Evolutionary conservation across 345 rosid species (phyloP), one percentile per base, ranked within the genome.

Genomic region (Boechera retrofracta): DNA sequence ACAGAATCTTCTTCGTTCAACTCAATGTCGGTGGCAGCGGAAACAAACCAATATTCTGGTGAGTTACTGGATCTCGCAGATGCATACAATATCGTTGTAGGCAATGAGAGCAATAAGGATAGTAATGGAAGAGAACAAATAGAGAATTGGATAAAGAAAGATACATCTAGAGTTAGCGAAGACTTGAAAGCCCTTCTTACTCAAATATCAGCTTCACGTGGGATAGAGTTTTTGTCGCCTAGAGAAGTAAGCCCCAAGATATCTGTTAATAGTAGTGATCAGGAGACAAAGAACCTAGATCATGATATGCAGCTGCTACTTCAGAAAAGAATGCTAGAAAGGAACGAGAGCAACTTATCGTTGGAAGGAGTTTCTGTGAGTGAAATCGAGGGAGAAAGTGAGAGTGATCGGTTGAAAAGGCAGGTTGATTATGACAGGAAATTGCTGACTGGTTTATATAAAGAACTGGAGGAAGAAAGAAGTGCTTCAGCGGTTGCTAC

Each of bases 391-490:
- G 98, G 99, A 54, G 98, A 95, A 84, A 85, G 83, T 67, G 69
- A 80, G 63, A 79, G 78, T 52, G 99, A 90, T 77, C 83, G 97
- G 69, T 80, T 95, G 56, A 93, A 85, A 82, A 84, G 97, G 66
- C 97, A 93, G 80, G 79, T 91, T 67, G 98, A 93, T 68, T 89
- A 91, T 61, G 98, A 92, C 79, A 88, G 73, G 82, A 88, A 79
- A 75, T 54, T 87, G 26, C 75, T 89, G 78, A 70, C 75, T 52
- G 81, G 83, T 54, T 72, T 91, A 74, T 91, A 88, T 63, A 88
- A 81, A 87, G 99, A 95, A 74, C 52, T 95, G 64, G 98, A 95
- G 79, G 99, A 91, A 87, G 99, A 95, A 82, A 92, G 97, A 83
- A 95, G 82, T 64, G 94, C 99, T 44, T 88, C 99, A 8, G 82